phyloP scores from a whole-genome alignment of 192 early-diverging fungal genomes.

The Cetraspora pellucida region DNA sequence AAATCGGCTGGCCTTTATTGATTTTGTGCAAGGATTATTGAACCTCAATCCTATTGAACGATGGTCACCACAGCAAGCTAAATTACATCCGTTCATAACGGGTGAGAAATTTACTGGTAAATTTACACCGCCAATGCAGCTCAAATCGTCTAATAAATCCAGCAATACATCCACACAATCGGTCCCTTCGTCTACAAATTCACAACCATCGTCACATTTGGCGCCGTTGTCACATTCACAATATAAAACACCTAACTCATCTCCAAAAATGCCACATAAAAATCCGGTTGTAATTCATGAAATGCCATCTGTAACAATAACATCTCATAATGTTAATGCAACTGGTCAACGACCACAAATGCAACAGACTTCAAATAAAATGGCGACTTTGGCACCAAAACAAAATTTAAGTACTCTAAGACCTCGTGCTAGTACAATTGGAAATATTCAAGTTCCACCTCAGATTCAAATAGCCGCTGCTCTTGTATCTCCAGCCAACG shows the following conservation, averaged over 20 bases:
- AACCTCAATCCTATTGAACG: constrained; percentile 89
- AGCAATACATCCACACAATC: not conserved
- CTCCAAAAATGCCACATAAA: constrained; percentile 9
- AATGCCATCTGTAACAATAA: not conserved
- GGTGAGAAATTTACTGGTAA: constrained; percentile 76
- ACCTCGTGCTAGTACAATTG: constrained; percentile 50
- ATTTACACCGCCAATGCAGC: constrained; percentile 60
- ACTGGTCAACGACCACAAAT: not conserved
- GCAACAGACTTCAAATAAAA: not conserved
- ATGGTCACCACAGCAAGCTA: constrained; percentile 95
- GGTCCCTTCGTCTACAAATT: constrained; percentile 7
- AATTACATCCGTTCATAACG: constrained; percentile 94
- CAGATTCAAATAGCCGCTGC: constrained; percentile 40
- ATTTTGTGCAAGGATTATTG: constrained; percentile 91
- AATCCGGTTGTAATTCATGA: not conserved
- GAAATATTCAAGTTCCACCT: constrained; percentile 43
- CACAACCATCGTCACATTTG: not conserved
- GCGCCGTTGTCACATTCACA: constrained; percentile 23
- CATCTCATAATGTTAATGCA: not conserved
- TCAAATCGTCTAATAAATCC: constrained; percentile 25
- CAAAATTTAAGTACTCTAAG: constrained; percentile 18
- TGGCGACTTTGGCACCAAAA: constrained; percentile 10
- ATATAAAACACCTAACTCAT: constrained; percentile 22
- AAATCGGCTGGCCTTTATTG: constrained; percentile 77
- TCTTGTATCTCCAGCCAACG: constrained; percentile 25